phyloP scores from a whole-genome alignment of 1,284 basidiomycete species.

The Ustilago lituana region DNA sequence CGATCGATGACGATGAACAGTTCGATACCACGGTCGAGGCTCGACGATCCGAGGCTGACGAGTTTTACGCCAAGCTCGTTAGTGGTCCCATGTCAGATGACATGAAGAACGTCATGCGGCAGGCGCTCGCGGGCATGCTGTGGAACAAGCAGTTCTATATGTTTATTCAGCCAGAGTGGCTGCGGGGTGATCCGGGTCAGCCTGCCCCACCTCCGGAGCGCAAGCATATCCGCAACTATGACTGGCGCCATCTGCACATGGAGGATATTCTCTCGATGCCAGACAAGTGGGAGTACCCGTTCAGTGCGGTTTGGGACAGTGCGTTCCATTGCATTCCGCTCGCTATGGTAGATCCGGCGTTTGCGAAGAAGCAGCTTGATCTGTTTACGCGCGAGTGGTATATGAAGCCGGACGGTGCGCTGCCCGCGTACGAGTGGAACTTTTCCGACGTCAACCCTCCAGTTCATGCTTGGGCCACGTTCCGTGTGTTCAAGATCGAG shows the following conservation, averaged over 20 bases:
- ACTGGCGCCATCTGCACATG: slow-evolving; percentile 83
- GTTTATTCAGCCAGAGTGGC: slow-evolving; percentile 95
- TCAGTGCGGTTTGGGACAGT: slow-evolving; percentile 77
- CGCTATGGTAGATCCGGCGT: slow-evolving; percentile 90
- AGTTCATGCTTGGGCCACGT: slow-evolving; percentile 86
- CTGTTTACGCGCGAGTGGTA: slow-evolving; percentile 98
- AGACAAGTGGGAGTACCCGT: slow-evolving; percentile 89
- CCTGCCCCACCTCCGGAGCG: slow-evolving; percentile 91
- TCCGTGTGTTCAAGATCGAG: slow-evolving; percentile 77
- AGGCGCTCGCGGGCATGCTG: slow-evolving; percentile 97
- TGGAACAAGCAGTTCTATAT: slow-evolving; percentile 98
- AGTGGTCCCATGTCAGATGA: slow-evolving; percentile 81
- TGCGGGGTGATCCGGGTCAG: slow-evolving; percentile 91
- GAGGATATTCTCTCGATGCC: slow-evolving; percentile 98
- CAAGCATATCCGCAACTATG: slow-evolving; percentile 84
- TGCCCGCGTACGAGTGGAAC: slow-evolving; percentile 99
- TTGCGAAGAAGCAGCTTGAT: slow-evolving; percentile 97
- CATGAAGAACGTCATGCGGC: slow-evolving; percentile 92
- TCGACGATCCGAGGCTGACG: slow-evolving; percentile 87
- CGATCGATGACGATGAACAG: slow-evolving; percentile 84
- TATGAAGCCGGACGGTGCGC: slow-evolving; percentile 93
- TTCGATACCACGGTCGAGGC: slow-evolving; percentile 87
- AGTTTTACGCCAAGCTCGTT: slow-evolving; percentile 87
- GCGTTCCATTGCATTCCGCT: slow-evolving; percentile 98
- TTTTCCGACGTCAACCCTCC: slow-evolving; percentile 96